A percentile compares a stretch with the other conserved stretches of the same genome.
Evolutionary conservation across 2,329 filamentous ascomycete species (phyloP).

Genomic region (Dactylonectria estremocensis): DNA sequence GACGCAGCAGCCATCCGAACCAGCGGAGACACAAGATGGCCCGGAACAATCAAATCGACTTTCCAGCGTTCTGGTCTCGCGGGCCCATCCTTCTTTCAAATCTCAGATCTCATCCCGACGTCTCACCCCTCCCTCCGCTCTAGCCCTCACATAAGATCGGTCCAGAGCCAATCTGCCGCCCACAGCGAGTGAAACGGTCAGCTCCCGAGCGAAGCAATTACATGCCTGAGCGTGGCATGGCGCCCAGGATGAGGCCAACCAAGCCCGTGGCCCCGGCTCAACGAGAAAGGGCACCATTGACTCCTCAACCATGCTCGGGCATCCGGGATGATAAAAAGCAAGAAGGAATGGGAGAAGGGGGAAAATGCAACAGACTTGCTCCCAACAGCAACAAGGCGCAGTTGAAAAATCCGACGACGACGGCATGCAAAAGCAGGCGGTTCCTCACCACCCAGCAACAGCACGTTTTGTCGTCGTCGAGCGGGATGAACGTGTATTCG

Average conservation of each 20-base stretch:
- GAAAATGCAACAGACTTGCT: neutral
- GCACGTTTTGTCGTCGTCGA: no score
- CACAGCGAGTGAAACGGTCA: neutral
- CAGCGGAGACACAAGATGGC: neutral
- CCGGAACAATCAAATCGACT: neutral
- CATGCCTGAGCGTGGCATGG: neutral
- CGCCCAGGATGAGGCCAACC: neutral
- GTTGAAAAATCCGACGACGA: neutral
- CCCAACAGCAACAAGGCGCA: neutral
- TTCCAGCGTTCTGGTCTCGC: neutral
- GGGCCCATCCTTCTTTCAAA: conserved; percentile 2
- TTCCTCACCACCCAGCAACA: neutral
- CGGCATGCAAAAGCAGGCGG: neutral
- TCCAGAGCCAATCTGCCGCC: neutral
- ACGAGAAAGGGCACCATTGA: neutral
- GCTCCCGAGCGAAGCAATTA: neutral
- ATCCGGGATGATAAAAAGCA: neutral
- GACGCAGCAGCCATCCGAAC: neutral
- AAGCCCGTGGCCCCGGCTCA: neutral
- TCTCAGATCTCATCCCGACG: neutral
- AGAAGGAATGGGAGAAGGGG: neutral
- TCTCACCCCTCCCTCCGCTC: neutral
- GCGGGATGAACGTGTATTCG: no score
- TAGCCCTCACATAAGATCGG: neutral
- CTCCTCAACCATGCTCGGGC: conserved; percentile 2